Percentiles rank a stretch among this genome's conserved stretches.
phyloP scores from a whole-genome alignment of 2,329 filamentous ascomycete species.

The Aspergillus caelatus region DNA sequence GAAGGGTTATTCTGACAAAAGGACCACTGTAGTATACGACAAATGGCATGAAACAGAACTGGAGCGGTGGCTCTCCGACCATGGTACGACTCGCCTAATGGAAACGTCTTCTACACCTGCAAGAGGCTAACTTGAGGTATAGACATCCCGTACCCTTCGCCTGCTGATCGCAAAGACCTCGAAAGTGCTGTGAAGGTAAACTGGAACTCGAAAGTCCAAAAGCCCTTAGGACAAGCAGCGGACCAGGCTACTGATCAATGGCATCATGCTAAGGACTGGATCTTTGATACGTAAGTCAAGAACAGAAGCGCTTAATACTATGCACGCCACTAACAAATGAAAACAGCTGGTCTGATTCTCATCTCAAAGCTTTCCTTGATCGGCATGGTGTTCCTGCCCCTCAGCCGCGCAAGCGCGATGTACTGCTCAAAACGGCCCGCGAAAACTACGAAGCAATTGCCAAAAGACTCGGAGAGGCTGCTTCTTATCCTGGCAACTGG shows the following conservation, averaged over 20 bases:
- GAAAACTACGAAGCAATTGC: constrained; percentile 79
- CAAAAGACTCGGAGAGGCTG: constrained; percentile 73
- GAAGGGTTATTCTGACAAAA: constrained; percentile 5
- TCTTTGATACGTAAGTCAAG: constrained; percentile 72
- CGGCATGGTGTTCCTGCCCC: constrained; percentile 84
- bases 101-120: not conserved
- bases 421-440: constrained; percentile 74
- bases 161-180: constrained; percentile 92
- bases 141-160: constrained; percentile 83
- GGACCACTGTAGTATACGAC: constrained; percentile 75
- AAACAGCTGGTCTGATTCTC: constrained; percentile 82
- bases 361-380: constrained; percentile 91
- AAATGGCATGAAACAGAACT: constrained; percentile 99
- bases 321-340: constrained; percentile 37
- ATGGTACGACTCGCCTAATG: constrained; percentile 50
- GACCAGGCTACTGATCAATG: constrained; percentile 75
- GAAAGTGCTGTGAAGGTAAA: constrained; percentile 85
- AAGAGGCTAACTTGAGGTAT: constrained; percentile 6
- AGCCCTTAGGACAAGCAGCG: constrained; percentile 74
- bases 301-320: constrained; percentile 8
- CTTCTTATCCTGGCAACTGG: constrained; percentile 92
- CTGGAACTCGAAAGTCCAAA: constrained; percentile 79
- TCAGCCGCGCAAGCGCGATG: constrained; percentile 83
- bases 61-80: constrained; percentile 92
- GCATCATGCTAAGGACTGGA: constrained; percentile 79